A percentile compares a stretch with the other conserved stretches of the same genome.
phyloP scores from a whole-genome alignment of 768 basidiomycete genomes.

The Lactifluus hygrophoroides region DNA sequence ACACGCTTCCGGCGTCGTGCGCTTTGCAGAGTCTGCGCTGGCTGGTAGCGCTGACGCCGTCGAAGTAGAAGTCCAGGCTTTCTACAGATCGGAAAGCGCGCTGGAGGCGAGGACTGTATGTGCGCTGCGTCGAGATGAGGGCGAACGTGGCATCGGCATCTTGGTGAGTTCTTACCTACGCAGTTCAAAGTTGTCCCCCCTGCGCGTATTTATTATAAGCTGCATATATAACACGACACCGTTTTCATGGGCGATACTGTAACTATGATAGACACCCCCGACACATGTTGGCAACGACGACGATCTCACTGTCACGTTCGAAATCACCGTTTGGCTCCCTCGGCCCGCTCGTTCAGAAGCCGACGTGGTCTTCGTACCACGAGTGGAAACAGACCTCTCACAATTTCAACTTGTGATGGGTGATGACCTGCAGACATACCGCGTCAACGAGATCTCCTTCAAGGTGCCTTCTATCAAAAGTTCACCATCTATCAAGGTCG shows the following conservation, averaged over 20 bases:
- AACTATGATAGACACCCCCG: background rate
- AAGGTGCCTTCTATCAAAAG: background rate
- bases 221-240: background rate
- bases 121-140: slow-evolving; percentile 1
- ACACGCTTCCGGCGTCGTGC: background rate
- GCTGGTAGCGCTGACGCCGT: background rate
- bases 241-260: background rate
- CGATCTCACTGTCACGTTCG: background rate
- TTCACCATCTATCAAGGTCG: background rate
- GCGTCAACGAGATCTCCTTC: background rate
- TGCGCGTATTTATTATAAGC: background rate
- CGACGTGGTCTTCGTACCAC: background rate
- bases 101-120: background rate
- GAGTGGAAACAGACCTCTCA: background rate
- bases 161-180: background rate
- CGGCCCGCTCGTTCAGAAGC: background rate
- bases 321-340: background rate
- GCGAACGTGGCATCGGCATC: background rate
- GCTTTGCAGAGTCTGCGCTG: background rate
- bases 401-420: background rate
- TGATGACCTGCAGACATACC: background rate
- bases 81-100: background rate
- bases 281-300: background rate
- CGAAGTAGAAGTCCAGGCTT: background rate
- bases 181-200: too few relatives aligned